Percentiles rank a stretch among this genome's conserved stretches.
Evolutionary conservation across 352 stramenopile species (phyloP).

Genomic region (Pythium apleroticum): DNA sequence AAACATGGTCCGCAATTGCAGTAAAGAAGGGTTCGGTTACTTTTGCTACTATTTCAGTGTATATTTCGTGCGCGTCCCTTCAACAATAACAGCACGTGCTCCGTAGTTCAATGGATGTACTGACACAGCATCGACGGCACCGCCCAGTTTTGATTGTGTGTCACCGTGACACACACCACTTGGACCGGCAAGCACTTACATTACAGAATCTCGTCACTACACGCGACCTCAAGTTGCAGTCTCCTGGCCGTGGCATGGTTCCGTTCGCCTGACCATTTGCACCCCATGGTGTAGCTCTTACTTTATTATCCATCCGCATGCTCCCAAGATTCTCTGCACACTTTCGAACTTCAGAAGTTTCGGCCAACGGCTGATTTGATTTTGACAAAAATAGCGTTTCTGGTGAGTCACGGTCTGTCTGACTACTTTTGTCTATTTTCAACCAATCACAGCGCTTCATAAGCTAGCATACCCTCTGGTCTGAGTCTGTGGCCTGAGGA

Average conservation of each 20-base stretch:
- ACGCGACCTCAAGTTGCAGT: background rate
- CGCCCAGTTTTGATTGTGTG: background rate
- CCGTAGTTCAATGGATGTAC: too few species aligned
- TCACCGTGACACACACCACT: background rate
- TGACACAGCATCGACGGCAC: background rate
- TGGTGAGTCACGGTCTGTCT: background rate
- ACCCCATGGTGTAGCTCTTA: background rate
- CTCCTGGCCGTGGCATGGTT: background rate
- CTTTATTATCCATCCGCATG: background rate
- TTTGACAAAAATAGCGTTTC: conserved; percentile 1
- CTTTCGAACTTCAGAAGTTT: background rate
- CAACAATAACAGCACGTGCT: too few species aligned
- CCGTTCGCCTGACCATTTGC: background rate
- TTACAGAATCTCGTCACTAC: background rate
- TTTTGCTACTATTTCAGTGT: too few species aligned
- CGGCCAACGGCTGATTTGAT: background rate
- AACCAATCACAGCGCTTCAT: background rate
- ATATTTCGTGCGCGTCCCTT: too few species aligned
- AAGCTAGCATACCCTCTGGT: background rate
- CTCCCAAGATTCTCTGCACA: background rate
- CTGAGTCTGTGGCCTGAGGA: background rate
- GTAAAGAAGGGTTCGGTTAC: background rate
- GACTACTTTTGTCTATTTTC: conserved; percentile 7
- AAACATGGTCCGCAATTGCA: background rate
- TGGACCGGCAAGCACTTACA: background rate